These are phyloP conservation scores for Penicillium concentricum DNA, from an alignment of 2,329 filamentous ascomycete species.

Conservation along the genomic window DNA sequence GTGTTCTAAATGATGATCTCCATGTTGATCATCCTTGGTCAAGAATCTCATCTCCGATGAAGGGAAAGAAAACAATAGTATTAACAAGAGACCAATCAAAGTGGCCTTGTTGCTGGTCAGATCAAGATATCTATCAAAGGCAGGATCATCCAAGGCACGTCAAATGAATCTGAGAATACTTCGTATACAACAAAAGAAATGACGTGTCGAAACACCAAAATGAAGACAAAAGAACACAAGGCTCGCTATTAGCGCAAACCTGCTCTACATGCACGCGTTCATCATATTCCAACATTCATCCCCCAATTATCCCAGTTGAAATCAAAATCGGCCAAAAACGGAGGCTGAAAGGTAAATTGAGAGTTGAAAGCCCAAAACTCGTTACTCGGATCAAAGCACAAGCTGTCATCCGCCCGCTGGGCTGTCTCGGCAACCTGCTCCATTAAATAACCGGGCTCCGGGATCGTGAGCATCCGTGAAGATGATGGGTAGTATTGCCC, in stretches of 20 bases:
- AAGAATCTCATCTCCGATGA: not conserved
- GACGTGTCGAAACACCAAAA: not conserved
- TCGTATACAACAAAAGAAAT: not conserved
- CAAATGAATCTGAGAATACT: not conserved
- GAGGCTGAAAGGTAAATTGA: constrained; percentile 5
- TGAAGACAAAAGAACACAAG: not conserved
- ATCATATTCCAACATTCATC: not conserved
- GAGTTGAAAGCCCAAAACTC: constrained; percentile 12
- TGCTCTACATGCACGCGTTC: not conserved
- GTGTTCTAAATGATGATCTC: not conserved
- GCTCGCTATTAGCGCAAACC: too few relatives aligned
- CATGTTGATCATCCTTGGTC: not conserved
- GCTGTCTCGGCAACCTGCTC: not conserved
- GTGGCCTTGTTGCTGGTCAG: not conserved
- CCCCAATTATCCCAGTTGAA: constrained; percentile 8
- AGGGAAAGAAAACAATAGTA: not conserved
- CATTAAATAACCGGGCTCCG: not conserved
- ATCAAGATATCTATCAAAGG: not conserved
- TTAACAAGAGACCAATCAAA: not conserved
- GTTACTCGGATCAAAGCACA: not conserved
- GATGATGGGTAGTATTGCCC: not conserved
- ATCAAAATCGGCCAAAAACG: constrained; percentile 8
- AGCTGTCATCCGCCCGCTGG: not conserved
- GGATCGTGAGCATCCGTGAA: not conserved
- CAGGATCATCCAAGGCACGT: not conserved